Evolutionary conservation across 2,329 filamentous ascomycete genomes (phyloP), one percentile per base, ranked within the genome.

Genomic region (Nigrospora osmanthi): DNA sequence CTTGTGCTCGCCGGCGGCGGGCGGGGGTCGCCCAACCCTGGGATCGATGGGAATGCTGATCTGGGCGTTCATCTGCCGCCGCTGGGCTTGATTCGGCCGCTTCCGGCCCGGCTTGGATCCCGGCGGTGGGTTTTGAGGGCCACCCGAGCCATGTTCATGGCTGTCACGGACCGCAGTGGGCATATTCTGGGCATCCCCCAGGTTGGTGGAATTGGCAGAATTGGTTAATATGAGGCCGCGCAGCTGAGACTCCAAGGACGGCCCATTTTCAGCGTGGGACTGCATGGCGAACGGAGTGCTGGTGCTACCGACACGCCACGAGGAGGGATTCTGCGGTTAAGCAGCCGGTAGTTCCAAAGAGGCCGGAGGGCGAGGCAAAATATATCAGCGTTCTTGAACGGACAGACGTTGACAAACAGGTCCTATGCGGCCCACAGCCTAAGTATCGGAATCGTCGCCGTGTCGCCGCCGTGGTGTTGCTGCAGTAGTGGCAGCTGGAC

Each of bases 51-150:
- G 70, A 38, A 82, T 73, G 0, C 75, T 71, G 15, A 81, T 54
- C 50, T 82, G 74, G 5, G 78, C 70, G 45, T 71, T 80, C 75
- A 81, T 78, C 54, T 82, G 77, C 17, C 80, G 73, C 40, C 80
- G 70, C 52, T 83, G 76, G 2, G 80, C 79, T 55, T 84, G 80
- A 48, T 84, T 84, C 3, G 68, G 73, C 17, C 79, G 75, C 72
- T 80, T 53, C 67, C 66, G 42, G 53, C 48, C n/a, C 57, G 45
- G 43, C 62, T 69, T 51, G 53, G 56, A 17, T 14, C 30, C 30
- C 14, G 14, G 12, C 15, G 15, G 17, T 35, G 40, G 40, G 11
- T 42, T 17, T 19, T 5, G 52, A 43, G n/a, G 35, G 13, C 23
- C 32, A 35, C 6, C 15, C 5, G 34, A 14, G 5, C 4, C 39